Evolutionary conservation across 1,284 basidiomycete species (phyloP).

Genomic region (Irpex sp.): DNA sequence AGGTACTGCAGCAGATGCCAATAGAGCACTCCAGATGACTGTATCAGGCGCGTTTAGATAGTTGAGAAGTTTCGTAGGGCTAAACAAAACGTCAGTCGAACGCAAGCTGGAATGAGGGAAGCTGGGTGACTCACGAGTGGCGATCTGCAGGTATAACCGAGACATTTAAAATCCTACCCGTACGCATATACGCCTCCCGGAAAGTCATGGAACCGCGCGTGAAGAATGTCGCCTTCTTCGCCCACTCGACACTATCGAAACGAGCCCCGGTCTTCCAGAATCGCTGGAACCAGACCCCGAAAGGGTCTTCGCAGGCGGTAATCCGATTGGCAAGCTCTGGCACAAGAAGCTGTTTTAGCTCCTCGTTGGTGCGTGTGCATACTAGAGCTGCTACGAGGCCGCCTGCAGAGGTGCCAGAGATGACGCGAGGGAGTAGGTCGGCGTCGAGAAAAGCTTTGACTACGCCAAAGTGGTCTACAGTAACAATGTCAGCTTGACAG

Average conservation of each 20-base stretch:
- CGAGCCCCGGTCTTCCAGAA: constrained; percentile 87
- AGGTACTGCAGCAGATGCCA: constrained; percentile 82
- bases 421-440: constrained; percentile 81
- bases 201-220: constrained; percentile 95
- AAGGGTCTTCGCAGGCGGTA: constrained; percentile 86
- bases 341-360: constrained; percentile 73
- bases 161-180: constrained; percentile 90
- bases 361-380: constrained; percentile 88
- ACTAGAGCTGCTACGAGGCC: constrained; percentile 82
- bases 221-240: constrained; percentile 84
- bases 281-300: constrained; percentile 72
- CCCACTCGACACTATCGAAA: constrained; percentile 91
- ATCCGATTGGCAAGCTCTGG: constrained; percentile 84
- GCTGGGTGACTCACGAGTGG: constrained; percentile 80
- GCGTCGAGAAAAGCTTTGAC: constrained; percentile 90
- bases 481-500: background rate
- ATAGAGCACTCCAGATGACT: constrained; percentile 69
- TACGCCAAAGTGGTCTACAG: constrained; percentile 82
- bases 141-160: constrained; percentile 92
- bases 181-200: constrained; percentile 89
- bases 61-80: constrained; percentile 92
- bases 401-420: constrained; percentile 91
- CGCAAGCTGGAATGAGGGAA: no score
- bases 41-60: constrained; percentile 94
- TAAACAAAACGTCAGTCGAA: constrained; percentile 27